phyloP scores from a whole-genome alignment of 2,329 filamentous ascomycete species.

The Elsinoe ampelina region DNA sequence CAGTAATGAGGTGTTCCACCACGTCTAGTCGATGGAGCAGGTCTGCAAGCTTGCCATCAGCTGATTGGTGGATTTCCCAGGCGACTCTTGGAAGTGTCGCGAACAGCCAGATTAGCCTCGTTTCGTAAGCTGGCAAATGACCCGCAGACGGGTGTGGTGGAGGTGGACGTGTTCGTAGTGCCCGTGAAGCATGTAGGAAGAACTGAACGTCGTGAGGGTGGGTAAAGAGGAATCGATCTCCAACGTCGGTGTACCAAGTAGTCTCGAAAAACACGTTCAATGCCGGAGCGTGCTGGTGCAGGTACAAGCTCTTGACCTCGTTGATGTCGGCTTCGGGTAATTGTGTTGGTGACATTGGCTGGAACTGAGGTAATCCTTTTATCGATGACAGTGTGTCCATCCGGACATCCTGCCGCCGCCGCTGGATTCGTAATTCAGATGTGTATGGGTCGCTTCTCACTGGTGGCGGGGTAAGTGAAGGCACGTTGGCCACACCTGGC shows the following conservation, averaged over 20 bases:
- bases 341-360: not conserved
- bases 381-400: constrained; percentile 64
- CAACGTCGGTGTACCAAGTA: constrained; percentile 58
- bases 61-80: constrained; percentile 32
- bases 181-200: constrained; percentile 54
- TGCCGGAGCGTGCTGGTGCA: constrained; percentile 64
- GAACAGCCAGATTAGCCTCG: constrained; percentile 51
- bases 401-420: constrained; percentile 40
- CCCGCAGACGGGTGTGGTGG: constrained; percentile 13
- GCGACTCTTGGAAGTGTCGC: constrained; percentile 38
- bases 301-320: constrained; percentile 63
- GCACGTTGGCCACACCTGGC: constrained; percentile 11
- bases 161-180: constrained; percentile 23
- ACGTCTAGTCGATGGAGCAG: constrained; percentile 59
- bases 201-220: constrained; percentile 46
- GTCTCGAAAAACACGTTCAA: constrained; percentile 73
- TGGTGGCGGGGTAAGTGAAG: constrained; percentile 25
- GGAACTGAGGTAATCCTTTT: constrained; percentile 44
- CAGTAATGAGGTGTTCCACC: constrained; percentile 67
- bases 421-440: not conserved
- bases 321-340: constrained; percentile 35
- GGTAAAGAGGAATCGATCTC: constrained; percentile 1
- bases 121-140: constrained; percentile 44
- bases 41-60: constrained; percentile 42
- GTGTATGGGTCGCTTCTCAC: constrained; percentile 26